phyloP scores from a whole-genome alignment of 345 rosid species.

The Camelina neglecta region DNA sequence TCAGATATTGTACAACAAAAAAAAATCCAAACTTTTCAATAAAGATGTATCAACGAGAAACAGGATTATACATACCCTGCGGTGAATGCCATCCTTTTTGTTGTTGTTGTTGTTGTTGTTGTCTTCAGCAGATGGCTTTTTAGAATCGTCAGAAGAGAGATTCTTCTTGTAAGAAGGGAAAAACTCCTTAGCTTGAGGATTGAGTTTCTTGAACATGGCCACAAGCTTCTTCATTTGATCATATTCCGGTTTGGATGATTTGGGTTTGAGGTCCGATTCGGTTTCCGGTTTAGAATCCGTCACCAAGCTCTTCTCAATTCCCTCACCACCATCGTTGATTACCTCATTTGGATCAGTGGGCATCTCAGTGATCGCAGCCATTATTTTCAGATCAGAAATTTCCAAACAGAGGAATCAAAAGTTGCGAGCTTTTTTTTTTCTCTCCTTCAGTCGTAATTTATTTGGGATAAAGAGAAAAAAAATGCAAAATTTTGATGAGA shows the following conservation, averaged over 20 bases:
- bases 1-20: neutral
- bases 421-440: slow-evolving; percentile 8
- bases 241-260: slow-evolving; percentile 36
- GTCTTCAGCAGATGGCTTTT: slow-evolving; percentile 38
- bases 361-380: slow-evolving; percentile 42
- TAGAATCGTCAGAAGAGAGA: slow-evolving; percentile 24
- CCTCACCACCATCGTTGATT: slow-evolving; percentile 16
- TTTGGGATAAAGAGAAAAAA: neutral
- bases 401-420: neutral
- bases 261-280: slow-evolving; percentile 48
- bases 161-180: slow-evolving; percentile 54
- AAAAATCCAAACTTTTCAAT: slow-evolving; percentile 15
- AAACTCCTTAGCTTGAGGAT: slow-evolving; percentile 70
- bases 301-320: slow-evolving; percentile 24
- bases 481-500: slow-evolving; percentile 5
- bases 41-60: neutral
- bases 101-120: neutral
- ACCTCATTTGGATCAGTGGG: slow-evolving; percentile 20
- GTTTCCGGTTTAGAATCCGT: slow-evolving; percentile 49
- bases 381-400: slow-evolving; percentile 34
- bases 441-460: neutral
- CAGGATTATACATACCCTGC: slow-evolving; percentile 21
- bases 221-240: slow-evolving; percentile 59
- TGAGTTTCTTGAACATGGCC: slow-evolving; percentile 62
- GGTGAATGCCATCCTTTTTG: slow-evolving; percentile 31